Base-by-base conservation (phyloP, 768 basidiomycete genomes). In the Coprinellus micaceus region DNA sequence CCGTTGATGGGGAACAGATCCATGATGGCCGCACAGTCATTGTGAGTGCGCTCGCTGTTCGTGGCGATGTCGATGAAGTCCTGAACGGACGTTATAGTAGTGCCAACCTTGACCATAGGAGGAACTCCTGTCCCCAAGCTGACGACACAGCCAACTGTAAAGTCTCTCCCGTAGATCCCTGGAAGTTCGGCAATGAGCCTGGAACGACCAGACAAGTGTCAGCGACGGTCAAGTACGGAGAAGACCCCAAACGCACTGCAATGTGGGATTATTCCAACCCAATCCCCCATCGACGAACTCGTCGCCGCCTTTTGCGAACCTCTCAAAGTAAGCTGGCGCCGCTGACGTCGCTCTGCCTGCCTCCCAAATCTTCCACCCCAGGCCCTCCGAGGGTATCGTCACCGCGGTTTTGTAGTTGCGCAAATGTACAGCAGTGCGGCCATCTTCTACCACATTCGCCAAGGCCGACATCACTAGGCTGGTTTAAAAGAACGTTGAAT, bases 341-440 rank as follows among this genome's bases (percentile, higher is more conserved):
- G 71, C 70, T 28, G 69, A 68, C 0, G 71, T 73, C 2, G 70
- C 71, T 22, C 70, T 58, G 5, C 64, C 68, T 11, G 69, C 70
- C 60, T 71, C 60, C 70, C 71, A 71, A 40, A 73, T 71, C 33
- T 57, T 54, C 41, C 41, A 43, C n/a, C 41, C 41, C 5, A 22
- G 41, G n/a, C 6, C 15, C n/a, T 43, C 41, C 3, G n/a, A 21
- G 25, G 45, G 45, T 21, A 47, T 22, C 6, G 45, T 4, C 5
- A 6, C 17, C 6, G 5, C 41, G 41, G 22, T 43, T 7, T 22
- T 22, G 41, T 43, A 43, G n/a, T 22, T 43, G n/a, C 41, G 41
- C 41, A 43, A 43, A 17, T 43, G 41, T 5, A 43, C 41, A 7
- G 17, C 41, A 17, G 41, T 43, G 22, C 25, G 13, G 45, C 5